Evolutionary conservation across 192 early-diverging fungal genomes (phyloP), one percentile per base, ranked within the genome.

Genomic region (Entomortierella beljakovae): DNA sequence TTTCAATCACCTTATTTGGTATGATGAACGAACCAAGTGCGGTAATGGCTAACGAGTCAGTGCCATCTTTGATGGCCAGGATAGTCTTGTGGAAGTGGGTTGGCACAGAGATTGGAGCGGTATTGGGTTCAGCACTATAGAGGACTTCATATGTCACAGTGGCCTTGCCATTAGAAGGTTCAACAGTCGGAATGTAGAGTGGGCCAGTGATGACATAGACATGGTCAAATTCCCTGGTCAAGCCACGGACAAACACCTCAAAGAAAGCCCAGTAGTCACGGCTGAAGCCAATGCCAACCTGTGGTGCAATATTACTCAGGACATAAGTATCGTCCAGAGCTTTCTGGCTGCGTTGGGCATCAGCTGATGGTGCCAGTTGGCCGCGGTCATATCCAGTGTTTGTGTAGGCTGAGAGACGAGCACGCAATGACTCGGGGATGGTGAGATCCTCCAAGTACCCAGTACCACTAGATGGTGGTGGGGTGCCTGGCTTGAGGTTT

Each of bases 1-100:
- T n/a, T n/a, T n/a, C n/a, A n/a, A n/a, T n/a, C n/a, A n/a, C n/a
- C n/a, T n/a, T n/a, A n/a, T n/a, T n/a, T n/a, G n/a, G n/a, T n/a
- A n/a, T n/a, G n/a, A n/a, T n/a, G n/a, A n/a, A n/a, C n/a, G n/a
- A n/a, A n/a, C n/a, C n/a, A n/a, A n/a, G n/a, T n/a, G n/a, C n/a
- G n/a, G n/a, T n/a, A n/a, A n/a, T n/a, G n/a, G n/a, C n/a, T n/a
- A n/a, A n/a, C n/a, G n/a, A n/a, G n/a, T n/a, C n/a, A n/a, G n/a
- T n/a, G n/a, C n/a, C n/a, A n/a, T n/a, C n/a, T n/a, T n/a, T n/a
- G n/a, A n/a, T n/a, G n/a, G 90, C 92, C 77, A 95, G 70, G 29
- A 97, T 90, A 23, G 95, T 91, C 83, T 98, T 98, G 85, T 89
- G 97, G 80, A 96, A 97, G 62, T 97, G 95, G 2, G 95, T 97